Evolutionary conservation across 768 basidiomycete genomes (phyloP).

Genomic region (Rhodosporidiobolus sp.): DNA sequence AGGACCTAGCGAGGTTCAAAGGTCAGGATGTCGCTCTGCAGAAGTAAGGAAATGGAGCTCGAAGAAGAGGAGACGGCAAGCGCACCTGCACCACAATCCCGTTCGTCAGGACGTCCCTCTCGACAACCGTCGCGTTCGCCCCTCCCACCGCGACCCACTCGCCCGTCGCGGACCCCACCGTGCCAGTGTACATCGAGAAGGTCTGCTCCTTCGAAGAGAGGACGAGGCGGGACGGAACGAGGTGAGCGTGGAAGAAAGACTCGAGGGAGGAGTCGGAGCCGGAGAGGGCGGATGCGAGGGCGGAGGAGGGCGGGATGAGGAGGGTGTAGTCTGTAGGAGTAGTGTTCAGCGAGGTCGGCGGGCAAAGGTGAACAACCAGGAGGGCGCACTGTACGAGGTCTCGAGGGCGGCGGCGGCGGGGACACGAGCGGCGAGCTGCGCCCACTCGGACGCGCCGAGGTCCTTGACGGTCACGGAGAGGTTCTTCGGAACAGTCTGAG

Average conservation of each 20-base stretch:
- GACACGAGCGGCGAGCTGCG: neutral
- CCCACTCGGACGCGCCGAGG: neutral
- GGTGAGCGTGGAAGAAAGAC: neutral
- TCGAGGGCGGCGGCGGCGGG: neutral
- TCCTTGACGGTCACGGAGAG: neutral
- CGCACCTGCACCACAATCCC: neutral
- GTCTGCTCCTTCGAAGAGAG: neutral
- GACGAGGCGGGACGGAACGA: neutral
- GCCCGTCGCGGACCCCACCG: neutral
- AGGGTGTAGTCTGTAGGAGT: conserved; percentile 1
- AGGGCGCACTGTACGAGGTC: neutral
- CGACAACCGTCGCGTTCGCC: neutral
- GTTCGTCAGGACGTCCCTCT: neutral
- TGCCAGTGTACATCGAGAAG: neutral
- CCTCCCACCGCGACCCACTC: neutral
- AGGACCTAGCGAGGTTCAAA: too few species aligned
- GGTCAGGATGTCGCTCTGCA: too few species aligned
- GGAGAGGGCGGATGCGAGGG: neutral
- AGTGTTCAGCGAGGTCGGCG: neutral
- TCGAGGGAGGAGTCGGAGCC: neutral
- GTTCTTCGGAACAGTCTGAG: neutral
- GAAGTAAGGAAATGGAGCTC: too few species aligned
- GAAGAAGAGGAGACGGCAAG: neutral
- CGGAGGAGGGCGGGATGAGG: neutral
- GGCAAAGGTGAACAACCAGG: neutral